These are phyloP conservation scores for Coprinellus micaceus DNA, from an alignment of 768 basidiomycete genomes.

Conservation along the genomic window DNA sequence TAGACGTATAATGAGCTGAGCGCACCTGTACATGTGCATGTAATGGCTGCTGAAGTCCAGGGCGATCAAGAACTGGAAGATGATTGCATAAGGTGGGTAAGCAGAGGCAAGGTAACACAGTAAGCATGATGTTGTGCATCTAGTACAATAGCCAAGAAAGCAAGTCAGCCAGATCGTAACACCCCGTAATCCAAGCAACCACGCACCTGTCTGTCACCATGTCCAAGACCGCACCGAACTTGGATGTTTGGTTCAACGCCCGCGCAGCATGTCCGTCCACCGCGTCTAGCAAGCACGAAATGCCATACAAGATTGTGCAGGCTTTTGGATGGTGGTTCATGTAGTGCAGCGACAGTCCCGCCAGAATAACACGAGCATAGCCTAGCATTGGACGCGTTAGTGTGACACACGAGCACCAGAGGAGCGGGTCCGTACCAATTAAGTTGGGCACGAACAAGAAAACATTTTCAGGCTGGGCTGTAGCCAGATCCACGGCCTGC, in stretches of 20 bases:
- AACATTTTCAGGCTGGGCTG: conserved; percentile 88
- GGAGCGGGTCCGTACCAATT: conserved; percentile 60
- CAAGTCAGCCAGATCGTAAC: conserved; percentile 2
- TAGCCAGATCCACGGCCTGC: conserved; percentile 82
- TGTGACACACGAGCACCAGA: conserved; percentile 5
- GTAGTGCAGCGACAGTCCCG: conserved; percentile 81
- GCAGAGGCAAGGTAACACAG: conserved; percentile 90
- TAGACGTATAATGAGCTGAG: background rate
- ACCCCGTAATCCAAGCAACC: conserved; percentile 6
- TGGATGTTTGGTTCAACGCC: conserved; percentile 83
- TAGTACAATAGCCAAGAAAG: conserved; percentile 25
- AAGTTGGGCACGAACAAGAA: conserved; percentile 97
- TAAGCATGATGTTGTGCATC: conserved; percentile 94
- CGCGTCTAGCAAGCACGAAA: conserved; percentile 92
- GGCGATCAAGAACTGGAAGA: conserved; percentile 94
- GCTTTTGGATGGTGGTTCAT: conserved; percentile 96
- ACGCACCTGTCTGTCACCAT: conserved; percentile 97
- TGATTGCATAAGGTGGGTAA: conserved; percentile 79
- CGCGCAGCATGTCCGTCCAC: conserved; percentile 93
- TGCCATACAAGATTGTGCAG: conserved; percentile 82
- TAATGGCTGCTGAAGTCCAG: conserved; percentile 98
- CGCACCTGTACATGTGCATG: conserved; percentile 99
- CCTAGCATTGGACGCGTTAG: conserved; percentile 43
- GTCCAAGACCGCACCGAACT: conserved; percentile 96
- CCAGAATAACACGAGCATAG: conserved; percentile 87